Evolutionary conservation across 257 asterid species (phyloP).

Genomic region (Linaria vulgaris): DNA sequence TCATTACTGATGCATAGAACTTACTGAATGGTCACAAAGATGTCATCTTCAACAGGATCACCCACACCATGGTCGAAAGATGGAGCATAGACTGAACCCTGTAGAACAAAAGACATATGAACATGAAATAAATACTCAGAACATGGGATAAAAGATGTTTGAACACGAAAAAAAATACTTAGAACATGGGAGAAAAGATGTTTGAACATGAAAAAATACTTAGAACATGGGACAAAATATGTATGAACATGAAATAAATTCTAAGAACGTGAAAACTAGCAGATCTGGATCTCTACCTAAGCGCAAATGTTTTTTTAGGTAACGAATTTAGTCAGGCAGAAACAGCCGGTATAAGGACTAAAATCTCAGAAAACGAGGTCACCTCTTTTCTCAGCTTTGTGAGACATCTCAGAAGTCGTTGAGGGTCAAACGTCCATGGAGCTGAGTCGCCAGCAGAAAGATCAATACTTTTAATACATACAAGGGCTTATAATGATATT

Average conservation of each 20-base stretch:
- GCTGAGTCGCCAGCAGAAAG: slow-evolving; percentile 53
- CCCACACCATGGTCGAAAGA: slow-evolving; percentile 96
- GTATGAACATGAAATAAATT: neutral
- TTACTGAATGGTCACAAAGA: slow-evolving; percentile 83
- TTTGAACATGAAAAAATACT: too few species aligned
- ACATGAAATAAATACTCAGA: slow-evolving; percentile 2
- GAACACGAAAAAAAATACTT: too few species aligned
- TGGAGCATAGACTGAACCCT: slow-evolving; percentile 90
- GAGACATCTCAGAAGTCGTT: slow-evolving; percentile 62
- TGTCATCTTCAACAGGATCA: slow-evolving; percentile 93
- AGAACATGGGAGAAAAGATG: too few species aligned
- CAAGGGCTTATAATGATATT: slow-evolving; percentile 3
- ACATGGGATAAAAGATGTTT: too few species aligned
- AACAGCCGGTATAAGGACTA: neutral
- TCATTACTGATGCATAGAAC: slow-evolving; percentile 26
- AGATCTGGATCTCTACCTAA: slow-evolving; percentile 19
- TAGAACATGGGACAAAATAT: slow-evolving; percentile 24
- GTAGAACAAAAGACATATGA: slow-evolving; percentile 22
- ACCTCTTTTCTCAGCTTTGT: slow-evolving; percentile 64
- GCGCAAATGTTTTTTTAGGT: neutral
- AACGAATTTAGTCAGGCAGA: slow-evolving; percentile 17
- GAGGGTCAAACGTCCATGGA: slow-evolving; percentile 94
- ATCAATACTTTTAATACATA: slow-evolving; percentile 21
- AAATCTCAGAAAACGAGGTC: slow-evolving; percentile 24
- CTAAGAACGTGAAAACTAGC: slow-evolving; percentile 7